Conservation (phyloP, 345 rosid species). For the Bruguiera gymnorhiza region DNA sequence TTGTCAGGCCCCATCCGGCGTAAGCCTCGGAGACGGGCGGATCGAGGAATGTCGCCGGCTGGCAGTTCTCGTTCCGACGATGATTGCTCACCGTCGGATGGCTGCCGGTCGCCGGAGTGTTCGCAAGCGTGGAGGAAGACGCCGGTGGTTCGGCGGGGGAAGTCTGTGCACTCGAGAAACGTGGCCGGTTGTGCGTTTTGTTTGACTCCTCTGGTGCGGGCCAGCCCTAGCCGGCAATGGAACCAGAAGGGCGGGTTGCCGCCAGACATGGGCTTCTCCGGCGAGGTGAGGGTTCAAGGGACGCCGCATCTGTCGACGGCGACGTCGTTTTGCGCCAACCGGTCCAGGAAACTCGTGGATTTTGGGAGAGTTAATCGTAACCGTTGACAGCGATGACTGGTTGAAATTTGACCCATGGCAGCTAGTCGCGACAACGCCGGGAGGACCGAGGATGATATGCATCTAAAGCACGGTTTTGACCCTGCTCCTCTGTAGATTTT, state of each 20-base stretch:
- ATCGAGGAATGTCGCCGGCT: conserved; percentile 86
- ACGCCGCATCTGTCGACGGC: conserved; percentile 71
- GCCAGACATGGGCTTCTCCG: conserved; percentile 46
- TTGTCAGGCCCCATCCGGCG: conserved; percentile 26
- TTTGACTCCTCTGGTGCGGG: conserved; percentile 84
- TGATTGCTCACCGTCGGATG: conserved; percentile 37
- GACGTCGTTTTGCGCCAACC: conserved; percentile 63
- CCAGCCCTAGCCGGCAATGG: conserved; percentile 73
- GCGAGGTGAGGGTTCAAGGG: conserved; percentile 46
- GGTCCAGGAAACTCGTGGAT: conserved; percentile 89
- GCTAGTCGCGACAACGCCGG: neutral
- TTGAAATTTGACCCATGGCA: conserved; percentile 5
- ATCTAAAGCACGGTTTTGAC: conserved; percentile 27
- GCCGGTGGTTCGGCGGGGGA: conserved; percentile 36
- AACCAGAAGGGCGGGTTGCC: conserved; percentile 48
- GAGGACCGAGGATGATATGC: neutral
- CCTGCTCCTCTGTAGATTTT: conserved; percentile 5
- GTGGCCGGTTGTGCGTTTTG: conserved; percentile 68
- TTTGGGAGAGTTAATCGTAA: conserved; percentile 67
- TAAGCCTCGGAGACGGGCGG: conserved; percentile 31
- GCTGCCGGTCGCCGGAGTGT: conserved; percentile 40
- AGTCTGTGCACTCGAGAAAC: conserved; percentile 31
- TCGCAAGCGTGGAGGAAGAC: conserved; percentile 39
- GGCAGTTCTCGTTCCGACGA: conserved; percentile 30
- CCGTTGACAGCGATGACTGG: conserved; percentile 42